Evolutionary conservation across 345 rosid genomes (phyloP), one percentile per base, ranked within the genome.

Genomic region (Populus tremula): DNA sequence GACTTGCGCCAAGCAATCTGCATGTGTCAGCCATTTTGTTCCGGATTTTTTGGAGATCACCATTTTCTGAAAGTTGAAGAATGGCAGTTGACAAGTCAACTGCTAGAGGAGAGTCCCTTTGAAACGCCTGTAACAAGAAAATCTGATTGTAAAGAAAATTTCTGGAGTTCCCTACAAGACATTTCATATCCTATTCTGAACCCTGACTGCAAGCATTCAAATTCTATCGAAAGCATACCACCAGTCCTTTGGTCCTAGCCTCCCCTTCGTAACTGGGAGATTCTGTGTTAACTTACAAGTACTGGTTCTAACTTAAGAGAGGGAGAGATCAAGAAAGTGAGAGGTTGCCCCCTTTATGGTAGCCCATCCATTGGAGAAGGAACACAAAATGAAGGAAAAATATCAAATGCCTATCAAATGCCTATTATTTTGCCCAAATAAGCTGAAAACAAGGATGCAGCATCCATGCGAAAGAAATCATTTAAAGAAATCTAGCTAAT

Each of bases 101-200:
- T 1, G 97, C 96, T 21, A 95, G 90, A 49, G 99, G 98, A 17
- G 94, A 95, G 75, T 95, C 96, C 87, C 94, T 87, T 80, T 91
- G 98, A 81, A 95, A 95, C 5, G 98, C 99, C 98, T 95, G 90
- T 63, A 35, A 74, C 66, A 72, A 74, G 76, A 43, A 83, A 72
- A 54, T 63, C 12, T 6, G 35, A 45, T n/a, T 18, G 11, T 72
- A 1, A 1, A 72, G 72, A 78, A 56, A 27, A 38, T n/a, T 36
- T 13, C 6, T 2, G 36, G 65, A 23, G 18, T 62, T 8, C 35
- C 69, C 33, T 7, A 18, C n/a, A 18, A 18, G 41, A 35, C n/a
- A 66, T 35, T 66, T 66, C 43, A 29, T 66, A 29, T 9, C 17
- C 0, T 14, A n/a, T 10, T 36, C 68, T 29, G 31, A 14, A 25